Evolutionary conservation across 1,139 yeast species (phyloP), one percentile per base, ranked within the genome.

Genomic region (Suhomyces maxii): DNA sequence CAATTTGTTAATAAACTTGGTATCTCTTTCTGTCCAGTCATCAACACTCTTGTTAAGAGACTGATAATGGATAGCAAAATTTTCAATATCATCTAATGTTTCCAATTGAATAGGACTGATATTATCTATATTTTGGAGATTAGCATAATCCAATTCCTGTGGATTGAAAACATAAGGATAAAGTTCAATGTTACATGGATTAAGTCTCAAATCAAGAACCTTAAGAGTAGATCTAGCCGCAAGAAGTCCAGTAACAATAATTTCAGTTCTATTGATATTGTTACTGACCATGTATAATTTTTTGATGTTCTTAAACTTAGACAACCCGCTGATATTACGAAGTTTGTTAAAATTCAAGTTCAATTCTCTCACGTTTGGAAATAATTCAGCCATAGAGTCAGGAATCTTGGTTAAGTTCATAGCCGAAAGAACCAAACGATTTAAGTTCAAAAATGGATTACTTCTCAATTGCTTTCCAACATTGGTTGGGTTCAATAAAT

Each of bases 121-220:
- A 34, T 53, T 45, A 12, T 48, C 46, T 3, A 35, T 36, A 36
- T 46, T 51, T 34, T 48, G 55, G 30, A 49, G 38, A 32, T 51
- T 51, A 13, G 59, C 57, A 39, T 56, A 54, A 25, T 67, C 72
- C 14, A 68, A 53, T 50, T 77, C 81, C 13, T 73, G 68, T 3
- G 79, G 76, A 50, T 72, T 73, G 59, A 80, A 80, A 2, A 80
- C 78, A 55, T 69, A 79, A 0, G 84, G 83, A 56, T 81, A 80
- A 39, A 78, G 67, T 11, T 70, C 74, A 34, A 65, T 61, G 37
- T 75, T 80, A 36, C 79, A 54, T 8, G 82, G 76, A 53, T 82
- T 82, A 47, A 79, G 73, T 44, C 85, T 64, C 39, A 79, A 53
- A 57, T 81, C 86, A 14, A 81, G 56, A 9, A 69, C 62, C 46